A percentile compares a stretch with the other conserved stretches of the same genome.
These are phyloP conservation scores for Suillus hirtellus DNA, from an alignment of 768 basidiomycete species.

Conservation along the genomic window DNA sequence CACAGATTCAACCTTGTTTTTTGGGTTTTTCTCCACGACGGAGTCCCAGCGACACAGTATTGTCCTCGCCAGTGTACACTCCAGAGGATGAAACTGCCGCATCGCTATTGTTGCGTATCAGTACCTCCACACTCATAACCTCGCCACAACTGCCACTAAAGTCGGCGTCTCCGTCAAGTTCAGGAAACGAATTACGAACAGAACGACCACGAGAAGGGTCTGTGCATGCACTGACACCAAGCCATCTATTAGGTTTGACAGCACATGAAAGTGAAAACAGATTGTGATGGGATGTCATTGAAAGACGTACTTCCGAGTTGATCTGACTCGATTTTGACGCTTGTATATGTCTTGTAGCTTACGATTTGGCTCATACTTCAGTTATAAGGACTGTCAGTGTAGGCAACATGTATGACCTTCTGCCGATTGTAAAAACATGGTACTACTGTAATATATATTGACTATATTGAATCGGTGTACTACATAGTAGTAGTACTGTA, in stretches of 20 bases:
- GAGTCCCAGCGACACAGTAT: conserved; percentile 23
- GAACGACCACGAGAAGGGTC: background rate
- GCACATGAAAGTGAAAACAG: conserved; percentile 1
- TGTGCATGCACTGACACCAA: conserved; percentile 26
- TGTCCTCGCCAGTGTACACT: conserved; percentile 27
- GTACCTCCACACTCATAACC: conserved; percentile 36
- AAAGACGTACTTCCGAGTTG: background rate
- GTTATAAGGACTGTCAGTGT: background rate
- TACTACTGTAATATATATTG: background rate
- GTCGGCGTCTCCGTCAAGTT: background rate
- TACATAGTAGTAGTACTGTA: background rate
- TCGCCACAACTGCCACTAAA: conserved; percentile 18
- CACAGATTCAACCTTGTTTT: conserved; percentile 24
- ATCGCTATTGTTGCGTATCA: conserved; percentile 65
- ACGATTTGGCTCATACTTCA: background rate
- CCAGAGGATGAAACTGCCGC: conserved; percentile 74
- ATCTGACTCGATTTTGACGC: background rate
- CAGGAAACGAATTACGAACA: no score
- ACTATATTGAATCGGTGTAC: background rate
- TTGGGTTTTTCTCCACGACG: conserved; percentile 23
- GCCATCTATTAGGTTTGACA: conserved; percentile 25
- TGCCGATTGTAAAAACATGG: background rate
- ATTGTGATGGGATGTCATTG: background rate
- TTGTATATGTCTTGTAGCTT: background rate
- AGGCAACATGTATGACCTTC: background rate